Percentiles rank a stretch among this genome's conserved stretches.
Evolutionary conservation across 202 grass and related monocot genomes (phyloP).

Genomic region (Musa balbisiana): DNA sequence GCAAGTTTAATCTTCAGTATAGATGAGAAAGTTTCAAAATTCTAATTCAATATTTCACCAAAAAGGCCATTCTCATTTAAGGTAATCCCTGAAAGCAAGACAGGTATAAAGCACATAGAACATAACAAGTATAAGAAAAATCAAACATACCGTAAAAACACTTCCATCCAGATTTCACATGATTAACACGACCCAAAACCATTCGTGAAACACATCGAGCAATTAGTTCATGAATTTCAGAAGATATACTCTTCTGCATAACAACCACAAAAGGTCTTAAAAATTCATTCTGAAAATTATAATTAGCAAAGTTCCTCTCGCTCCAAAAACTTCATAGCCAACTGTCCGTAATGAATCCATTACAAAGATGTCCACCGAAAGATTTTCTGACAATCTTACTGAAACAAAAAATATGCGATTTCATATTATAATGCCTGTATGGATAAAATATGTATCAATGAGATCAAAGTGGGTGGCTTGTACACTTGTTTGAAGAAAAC

Average conservation of each 20-base stretch:
- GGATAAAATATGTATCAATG: too few species aligned
- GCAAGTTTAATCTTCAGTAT: conserved; percentile 29
- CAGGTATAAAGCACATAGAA: not conserved
- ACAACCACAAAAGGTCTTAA: conserved; percentile 86
- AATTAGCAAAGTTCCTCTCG: conserved; percentile 94
- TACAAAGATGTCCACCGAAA: conserved; percentile 92
- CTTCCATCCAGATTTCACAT: conserved; percentile 98
- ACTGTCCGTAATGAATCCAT: conserved; percentile 92
- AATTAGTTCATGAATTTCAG: conserved; percentile 80
- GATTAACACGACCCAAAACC: conserved; percentile 85
- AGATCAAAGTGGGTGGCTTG: too few species aligned
- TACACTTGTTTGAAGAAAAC: too few species aligned
- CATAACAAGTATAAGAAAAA: not conserved
- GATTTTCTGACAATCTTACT: conserved; percentile 83
- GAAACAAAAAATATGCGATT: conserved; percentile 99
- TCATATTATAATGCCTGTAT: too few species aligned
- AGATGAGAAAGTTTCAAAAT: not conserved
- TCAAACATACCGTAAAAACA: conserved; percentile 72
- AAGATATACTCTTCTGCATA: conserved; percentile 74
- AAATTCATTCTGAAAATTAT: conserved; percentile 98
- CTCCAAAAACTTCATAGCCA: conserved; percentile 97
- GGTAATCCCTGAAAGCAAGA: not conserved
- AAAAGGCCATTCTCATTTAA: not conserved
- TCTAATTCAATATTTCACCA: not conserved
- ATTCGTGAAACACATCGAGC: conserved; percentile 96